Percentiles rank a stretch among this genome's conserved stretches.
Conservation (phyloP, 345 rosid species). For the Arabidopsis arenosa region DNA sequence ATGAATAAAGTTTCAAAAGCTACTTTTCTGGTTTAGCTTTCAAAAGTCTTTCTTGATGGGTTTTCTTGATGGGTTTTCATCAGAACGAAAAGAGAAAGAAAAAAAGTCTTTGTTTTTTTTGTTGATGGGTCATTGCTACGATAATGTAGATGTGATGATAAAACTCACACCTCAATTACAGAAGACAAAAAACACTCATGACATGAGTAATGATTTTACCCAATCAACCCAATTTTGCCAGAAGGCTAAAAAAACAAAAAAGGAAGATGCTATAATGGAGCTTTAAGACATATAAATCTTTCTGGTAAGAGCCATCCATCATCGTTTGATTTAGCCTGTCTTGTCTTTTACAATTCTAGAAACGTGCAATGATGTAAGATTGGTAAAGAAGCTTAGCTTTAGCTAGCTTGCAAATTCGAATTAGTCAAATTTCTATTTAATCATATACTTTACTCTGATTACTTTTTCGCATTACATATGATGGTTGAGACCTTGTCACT, state of each 20-base stretch:
- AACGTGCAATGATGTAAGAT: constrained; percentile 49
- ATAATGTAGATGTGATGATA: constrained; percentile 30
- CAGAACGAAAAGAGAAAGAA: not conserved
- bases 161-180: constrained; percentile 36
- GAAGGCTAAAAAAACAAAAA: not conserved
- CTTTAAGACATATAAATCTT: constrained; percentile 12
- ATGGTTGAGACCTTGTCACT: constrained; percentile 24
- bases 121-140: constrained; percentile 41
- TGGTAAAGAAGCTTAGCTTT: constrained; percentile 46
- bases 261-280: constrained; percentile 10
- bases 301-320: constrained; percentile 33
- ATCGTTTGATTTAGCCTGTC: constrained; percentile 33
- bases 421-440: constrained; percentile 35
- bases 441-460: constrained; percentile 17
- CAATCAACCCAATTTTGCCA: constrained; percentile 25
- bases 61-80: constrained; percentile 40
- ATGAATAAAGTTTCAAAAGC: constrained; percentile 39
- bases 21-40: constrained; percentile 42
- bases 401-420: constrained; percentile 43
- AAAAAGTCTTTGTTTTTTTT: not conserved
- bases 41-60: constrained; percentile 44
- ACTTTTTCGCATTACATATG: constrained; percentile 5
- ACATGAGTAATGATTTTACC: constrained; percentile 36
- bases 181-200: constrained; percentile 23
- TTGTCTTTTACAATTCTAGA: constrained; percentile 36